phyloP scores from a whole-genome alignment of 2,329 filamentous ascomycete species.

The Apiospora malaysiana region DNA sequence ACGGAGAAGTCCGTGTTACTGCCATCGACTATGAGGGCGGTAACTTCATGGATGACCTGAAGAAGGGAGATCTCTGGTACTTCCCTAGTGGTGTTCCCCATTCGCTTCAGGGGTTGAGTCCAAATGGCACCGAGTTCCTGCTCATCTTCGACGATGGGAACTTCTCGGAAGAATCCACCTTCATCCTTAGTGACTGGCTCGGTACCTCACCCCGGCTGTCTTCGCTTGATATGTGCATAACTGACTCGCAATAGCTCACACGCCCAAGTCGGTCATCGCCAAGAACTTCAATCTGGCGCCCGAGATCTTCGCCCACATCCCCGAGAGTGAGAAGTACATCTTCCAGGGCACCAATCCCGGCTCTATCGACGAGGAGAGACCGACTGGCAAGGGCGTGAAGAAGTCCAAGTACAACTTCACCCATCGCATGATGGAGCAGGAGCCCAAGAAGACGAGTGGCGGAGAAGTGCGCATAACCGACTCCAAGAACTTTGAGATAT shows the following conservation, averaged over 20 bases:
- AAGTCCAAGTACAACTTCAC: constrained; percentile 73
- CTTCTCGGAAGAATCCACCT: constrained; percentile 69
- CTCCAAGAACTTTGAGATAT: constrained; percentile 76
- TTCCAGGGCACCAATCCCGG: constrained; percentile 72
- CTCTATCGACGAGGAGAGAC: constrained; percentile 69
- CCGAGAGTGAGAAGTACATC: constrained; percentile 75
- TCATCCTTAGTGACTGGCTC: constrained; percentile 76
- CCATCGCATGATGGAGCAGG: constrained; percentile 73
- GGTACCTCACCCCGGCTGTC: constrained; percentile 45
- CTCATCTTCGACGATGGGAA: constrained; percentile 53
- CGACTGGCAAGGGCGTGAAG: constrained; percentile 65
- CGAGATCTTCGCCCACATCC: constrained; percentile 72
- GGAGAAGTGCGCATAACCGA: constrained; percentile 77
- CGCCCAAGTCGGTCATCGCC: constrained; percentile 71
- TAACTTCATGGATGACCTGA: constrained; percentile 77
- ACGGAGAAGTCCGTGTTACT: constrained; percentile 73
- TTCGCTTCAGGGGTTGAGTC: constrained; percentile 73
- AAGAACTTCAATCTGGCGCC: constrained; percentile 79
- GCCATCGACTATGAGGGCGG: constrained; percentile 77
- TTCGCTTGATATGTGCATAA: constrained; percentile 26
- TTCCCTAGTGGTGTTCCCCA: constrained; percentile 81
- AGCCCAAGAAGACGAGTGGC: constrained; percentile 68
- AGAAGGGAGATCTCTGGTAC: constrained; percentile 81
- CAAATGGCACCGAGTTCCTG: constrained; percentile 70
- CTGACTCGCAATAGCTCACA: constrained; percentile 59